Base-by-base conservation (phyloP, 768 basidiomycete species). In the Cystofilobasidium ferigula region DNA sequence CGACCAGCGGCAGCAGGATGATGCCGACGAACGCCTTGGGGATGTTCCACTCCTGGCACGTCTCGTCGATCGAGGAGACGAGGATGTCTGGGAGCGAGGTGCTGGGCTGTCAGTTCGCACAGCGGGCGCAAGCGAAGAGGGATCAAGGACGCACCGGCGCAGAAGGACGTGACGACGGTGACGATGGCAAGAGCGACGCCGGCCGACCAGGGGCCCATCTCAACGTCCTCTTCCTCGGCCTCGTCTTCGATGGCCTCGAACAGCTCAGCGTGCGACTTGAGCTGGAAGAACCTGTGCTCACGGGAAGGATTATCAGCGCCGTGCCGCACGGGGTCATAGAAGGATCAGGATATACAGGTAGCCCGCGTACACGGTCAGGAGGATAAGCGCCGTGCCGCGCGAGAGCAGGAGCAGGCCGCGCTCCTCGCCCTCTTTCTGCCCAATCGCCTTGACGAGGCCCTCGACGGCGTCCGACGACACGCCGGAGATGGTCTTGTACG, bases 151-250 rank as follows among this genome's bases (percentile, higher is more conserved):
- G 22, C 3, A 63, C 62, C 9, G 74, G 72, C 34, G 72, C 65
- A 47, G 45, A 47, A 47, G 56, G 73, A 72, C 9, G 73, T 73
- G 7, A 75, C 58, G 32, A 67, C 74, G 36, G 74, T 74, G 63
- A 75, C 71, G 45, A 62, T 60, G 14, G 64, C 22, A 18, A 75
- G 72, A 47, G 74, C 64, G 8, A 62, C 60, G 35, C 71, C 26
- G 34, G 73, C 74, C 53, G 66, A 73, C 61, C 62, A 48, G 45
- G 60, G 34, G 60, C 45, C 45, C 60, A 59, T 67, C 71, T 63
- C 70, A n/a, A 66, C 51, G 0, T 38, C 64, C 42, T 66, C 64
- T 24, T 65, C 64, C 58, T 67, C 63, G 38, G 71, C 71, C 38
- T 69, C 69, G 6, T 62, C 64, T 24, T 47, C 32, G n/a, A 45